Evolutionary conservation across 2,329 filamentous ascomycete genomes (phyloP).

Genomic region (Botryotinia narcissicola): DNA sequence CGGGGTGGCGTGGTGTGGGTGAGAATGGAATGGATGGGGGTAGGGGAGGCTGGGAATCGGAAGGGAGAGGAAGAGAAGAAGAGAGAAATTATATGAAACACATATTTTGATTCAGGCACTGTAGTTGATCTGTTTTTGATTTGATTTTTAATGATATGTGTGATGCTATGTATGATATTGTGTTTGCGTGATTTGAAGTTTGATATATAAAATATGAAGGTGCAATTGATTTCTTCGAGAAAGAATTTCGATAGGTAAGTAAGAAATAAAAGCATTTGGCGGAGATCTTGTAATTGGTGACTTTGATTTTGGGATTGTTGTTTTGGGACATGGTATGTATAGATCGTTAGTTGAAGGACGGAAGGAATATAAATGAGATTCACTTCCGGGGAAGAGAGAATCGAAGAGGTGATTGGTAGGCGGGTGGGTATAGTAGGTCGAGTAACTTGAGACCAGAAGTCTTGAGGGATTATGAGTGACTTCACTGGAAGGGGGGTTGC

Average conservation of each 20-base stretch:
- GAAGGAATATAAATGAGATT: neutral
- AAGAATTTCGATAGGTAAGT: neutral
- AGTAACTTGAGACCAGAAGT: neutral
- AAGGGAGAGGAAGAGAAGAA: neutral
- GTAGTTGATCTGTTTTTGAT: neutral
- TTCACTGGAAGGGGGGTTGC: neutral
- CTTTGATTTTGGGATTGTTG: neutral
- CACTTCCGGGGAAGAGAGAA: neutral
- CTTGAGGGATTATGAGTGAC: neutral
- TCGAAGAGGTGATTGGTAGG: neutral
- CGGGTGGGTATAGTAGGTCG: neutral
- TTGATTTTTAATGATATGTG: neutral
- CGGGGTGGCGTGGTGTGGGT: neutral
- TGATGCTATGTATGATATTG: neutral
- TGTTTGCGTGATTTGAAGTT: neutral
- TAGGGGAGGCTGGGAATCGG: neutral
- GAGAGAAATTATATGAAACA: conserved; percentile 7
- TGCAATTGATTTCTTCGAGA: neutral
- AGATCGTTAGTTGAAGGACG: neutral
- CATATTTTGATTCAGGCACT: neutral
- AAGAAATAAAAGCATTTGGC: neutral
- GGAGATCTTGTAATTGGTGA: neutral
- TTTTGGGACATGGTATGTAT: neutral
- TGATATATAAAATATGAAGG: neutral
- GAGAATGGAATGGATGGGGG: neutral